Evolutionary conservation across 2,329 filamentous ascomycete species (phyloP).

Genomic region (Corniculantispora saksenae): DNA sequence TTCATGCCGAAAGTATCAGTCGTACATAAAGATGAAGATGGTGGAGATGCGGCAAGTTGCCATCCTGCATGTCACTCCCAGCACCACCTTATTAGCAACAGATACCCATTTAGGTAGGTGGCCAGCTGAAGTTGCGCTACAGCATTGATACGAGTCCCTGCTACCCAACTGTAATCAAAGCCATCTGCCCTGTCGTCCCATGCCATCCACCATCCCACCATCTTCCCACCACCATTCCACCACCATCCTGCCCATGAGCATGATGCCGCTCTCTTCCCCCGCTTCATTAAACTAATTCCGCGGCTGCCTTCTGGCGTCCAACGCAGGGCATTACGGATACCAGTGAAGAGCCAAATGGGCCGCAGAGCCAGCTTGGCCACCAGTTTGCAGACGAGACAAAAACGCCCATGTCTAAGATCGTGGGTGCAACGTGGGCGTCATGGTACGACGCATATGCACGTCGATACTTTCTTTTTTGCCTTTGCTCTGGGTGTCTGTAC

Average conservation of each 20-base stretch:
- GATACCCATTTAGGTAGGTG: too few species aligned
- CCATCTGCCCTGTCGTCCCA: not conserved
- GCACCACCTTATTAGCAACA: too few species aligned
- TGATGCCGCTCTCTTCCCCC: too few species aligned
- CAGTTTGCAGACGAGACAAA: slow-evolving; percentile 12
- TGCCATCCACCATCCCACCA: too few species aligned
- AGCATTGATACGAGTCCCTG: not conserved
- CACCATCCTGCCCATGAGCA: too few species aligned
- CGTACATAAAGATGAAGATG: too few species aligned
- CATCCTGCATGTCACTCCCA: too few species aligned
- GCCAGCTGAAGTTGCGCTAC: not conserved
- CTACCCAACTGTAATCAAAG: not conserved
- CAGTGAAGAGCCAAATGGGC: too few species aligned
- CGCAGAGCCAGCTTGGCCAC: not conserved
- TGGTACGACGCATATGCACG: not conserved
- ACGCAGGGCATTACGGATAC: too few species aligned
- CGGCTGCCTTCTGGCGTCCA: not conserved
- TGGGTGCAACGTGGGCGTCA: not conserved
- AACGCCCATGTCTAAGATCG: slow-evolving; percentile 17
- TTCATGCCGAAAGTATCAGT: too few species aligned
- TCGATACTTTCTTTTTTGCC: not conserved
- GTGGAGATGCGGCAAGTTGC: too few species aligned
- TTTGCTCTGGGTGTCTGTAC: not conserved
- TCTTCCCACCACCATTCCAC: not conserved
- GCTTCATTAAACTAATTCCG: not conserved